These are phyloP conservation scores for Blastobotrys ciferrii DNA, from an alignment of 1,139 yeast species.

Conservation along the genomic window DNA sequence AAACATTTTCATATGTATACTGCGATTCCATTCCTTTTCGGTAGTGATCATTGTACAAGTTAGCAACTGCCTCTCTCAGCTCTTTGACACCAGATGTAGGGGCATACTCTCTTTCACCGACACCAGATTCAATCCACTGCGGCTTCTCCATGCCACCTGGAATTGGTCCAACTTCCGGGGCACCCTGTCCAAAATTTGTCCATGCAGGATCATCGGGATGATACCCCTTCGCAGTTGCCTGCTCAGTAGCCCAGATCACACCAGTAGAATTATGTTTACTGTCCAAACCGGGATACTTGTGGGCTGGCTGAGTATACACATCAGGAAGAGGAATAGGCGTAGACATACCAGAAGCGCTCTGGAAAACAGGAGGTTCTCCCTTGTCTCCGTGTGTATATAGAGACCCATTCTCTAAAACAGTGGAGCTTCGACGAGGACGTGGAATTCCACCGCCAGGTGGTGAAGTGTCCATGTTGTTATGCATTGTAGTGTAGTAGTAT, in stretches of 20 bases:
- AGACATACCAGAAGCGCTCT: constrained; percentile 30
- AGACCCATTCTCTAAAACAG: constrained; percentile 10
- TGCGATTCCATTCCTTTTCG: constrained; percentile 51
- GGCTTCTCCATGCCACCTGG: constrained; percentile 65
- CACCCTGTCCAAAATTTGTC: constrained; percentile 72
- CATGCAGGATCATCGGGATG: constrained; percentile 49
- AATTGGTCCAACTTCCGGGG: constrained; percentile 66
- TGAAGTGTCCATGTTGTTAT: constrained; percentile 1
- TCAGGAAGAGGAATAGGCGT: constrained; percentile 37
- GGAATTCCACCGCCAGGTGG: background rate
- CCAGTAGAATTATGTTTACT: constrained; percentile 65
- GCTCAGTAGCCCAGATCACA: constrained; percentile 67
- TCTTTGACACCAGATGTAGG: constrained; percentile 63
- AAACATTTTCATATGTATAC: constrained; percentile 64
- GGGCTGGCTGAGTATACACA: constrained; percentile 31
- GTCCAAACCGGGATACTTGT: constrained; percentile 59
- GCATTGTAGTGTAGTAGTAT: background rate
- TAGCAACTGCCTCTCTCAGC: constrained; percentile 61
- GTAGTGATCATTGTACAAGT: constrained; percentile 57
- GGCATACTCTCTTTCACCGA: constrained; percentile 57
- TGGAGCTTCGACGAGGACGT: background rate
- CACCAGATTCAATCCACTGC: constrained; percentile 50
- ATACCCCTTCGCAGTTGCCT: constrained; percentile 62
- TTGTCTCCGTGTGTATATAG: background rate
- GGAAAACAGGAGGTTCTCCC: constrained; percentile 22